Base-by-base conservation (phyloP, 2,329 filamentous ascomycete genomes). In the Graphilbum fragrans region DNA sequence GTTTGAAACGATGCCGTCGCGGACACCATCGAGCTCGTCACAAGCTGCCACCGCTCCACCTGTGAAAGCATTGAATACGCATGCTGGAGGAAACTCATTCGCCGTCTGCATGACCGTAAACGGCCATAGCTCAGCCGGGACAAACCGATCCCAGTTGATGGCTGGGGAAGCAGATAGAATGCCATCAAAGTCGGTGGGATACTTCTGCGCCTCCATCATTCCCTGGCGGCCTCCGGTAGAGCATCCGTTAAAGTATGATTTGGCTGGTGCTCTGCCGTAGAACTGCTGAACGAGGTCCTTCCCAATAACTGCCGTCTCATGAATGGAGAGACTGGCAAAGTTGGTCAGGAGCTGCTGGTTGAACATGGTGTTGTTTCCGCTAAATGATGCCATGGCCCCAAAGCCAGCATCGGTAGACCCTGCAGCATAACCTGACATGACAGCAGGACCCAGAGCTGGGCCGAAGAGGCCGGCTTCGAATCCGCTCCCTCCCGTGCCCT, bases 151-250 rank as follows among this genome's bases (percentile, higher is more conserved):
- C 44, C 51, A 51, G 34, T 60, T 50, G 6, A 65, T 45, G 7
- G 66, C 70, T 1, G 66, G 63, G 2, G 57, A 57, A 0, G 60
- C 64, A 1, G 70, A 70, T 7, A 70, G 52, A 32, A 74, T 65
- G 12, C 72, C 74, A 45, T 77, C 71, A 44, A 77, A 77, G 41
- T 71, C 69, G 16, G 71, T 64, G 0, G 73, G 70, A 45, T 66
- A 67, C 18, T 61, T 49, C 49, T 77, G 66, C 4, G 69, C 60
- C 43, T 72, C 66, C 40, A 66, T 69, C 11, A 77, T 55, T 8
- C 74, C 74, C 54, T 79, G 73, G 0, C 74, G 60, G 0, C 75
- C 75, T 19, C 75, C 74, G 0, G 73, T 77, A 0, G 71, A 76
- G 52, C 74, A 78, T 29, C 72, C 73, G 8, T 63, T 59, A 50